Conservation (phyloP, 2,329 filamentous ascomycete genomes). For the Pestalotiopsis sp. region DNA sequence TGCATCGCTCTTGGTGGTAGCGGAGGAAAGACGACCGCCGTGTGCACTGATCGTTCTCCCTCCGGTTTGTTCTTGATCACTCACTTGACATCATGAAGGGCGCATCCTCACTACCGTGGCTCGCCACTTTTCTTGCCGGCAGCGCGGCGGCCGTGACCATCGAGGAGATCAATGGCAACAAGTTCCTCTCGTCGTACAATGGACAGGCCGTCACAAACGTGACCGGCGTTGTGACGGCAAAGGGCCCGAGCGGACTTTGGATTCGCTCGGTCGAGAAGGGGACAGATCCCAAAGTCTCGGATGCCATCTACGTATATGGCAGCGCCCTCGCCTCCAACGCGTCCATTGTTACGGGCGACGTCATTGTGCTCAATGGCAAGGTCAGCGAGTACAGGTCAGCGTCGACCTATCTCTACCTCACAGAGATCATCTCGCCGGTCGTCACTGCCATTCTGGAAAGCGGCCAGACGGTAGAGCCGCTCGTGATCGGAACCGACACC, state of each 20-base stretch:
- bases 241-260: slow-evolving; percentile 64
- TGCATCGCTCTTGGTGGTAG: not conserved
- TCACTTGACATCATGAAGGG: slow-evolving; percentile 17
- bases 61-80: not conserved
- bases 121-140: slow-evolving; percentile 23
- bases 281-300: slow-evolving; percentile 58
- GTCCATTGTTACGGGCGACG: slow-evolving; percentile 57
- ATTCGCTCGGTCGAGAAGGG: slow-evolving; percentile 63
- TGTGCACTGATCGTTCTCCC: not conserved
- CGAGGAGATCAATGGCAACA: slow-evolving; percentile 67
- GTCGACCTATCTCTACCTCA: slow-evolving; percentile 62
- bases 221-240: slow-evolving; percentile 66
- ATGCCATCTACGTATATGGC: slow-evolving; percentile 68
- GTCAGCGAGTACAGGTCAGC: slow-evolving; percentile 61
- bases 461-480: slow-evolving; percentile 55
- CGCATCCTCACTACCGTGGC: slow-evolving; percentile 14
- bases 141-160: slow-evolving; percentile 45
- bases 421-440: slow-evolving; percentile 60
- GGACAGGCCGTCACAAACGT: slow-evolving; percentile 60
- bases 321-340: slow-evolving; percentile 51
- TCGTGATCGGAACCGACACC: slow-evolving; percentile 63
- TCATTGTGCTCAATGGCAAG: slow-evolving; percentile 61
- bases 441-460: slow-evolving; percentile 56
- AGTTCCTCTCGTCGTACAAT: slow-evolving; percentile 63
- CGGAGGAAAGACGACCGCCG: not conserved